phyloP scores from a whole-genome alignment of 2,329 filamentous ascomycete species.

The Periconia sp. region DNA sequence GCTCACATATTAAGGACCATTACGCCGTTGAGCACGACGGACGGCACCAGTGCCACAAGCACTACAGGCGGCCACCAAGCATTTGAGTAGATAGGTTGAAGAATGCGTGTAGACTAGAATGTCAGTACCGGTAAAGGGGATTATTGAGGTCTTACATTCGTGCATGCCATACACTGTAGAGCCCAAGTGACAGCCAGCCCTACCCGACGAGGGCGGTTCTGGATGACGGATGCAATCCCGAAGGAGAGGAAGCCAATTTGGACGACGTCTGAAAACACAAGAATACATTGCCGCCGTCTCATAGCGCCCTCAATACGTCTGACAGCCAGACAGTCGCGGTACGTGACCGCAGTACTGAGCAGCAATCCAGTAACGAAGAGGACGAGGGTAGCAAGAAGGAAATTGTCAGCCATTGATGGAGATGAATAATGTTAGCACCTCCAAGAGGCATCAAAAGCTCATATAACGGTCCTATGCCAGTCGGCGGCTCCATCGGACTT shows the following conservation, averaged over 20 bases:
- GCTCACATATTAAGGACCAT: background rate
- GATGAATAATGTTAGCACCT: background rate
- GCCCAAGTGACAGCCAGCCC: background rate
- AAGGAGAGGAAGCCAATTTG: slow-evolving; percentile 1
- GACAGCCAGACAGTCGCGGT: slow-evolving; percentile 1
- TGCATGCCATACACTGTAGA: slow-evolving; percentile 1
- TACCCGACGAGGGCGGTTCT: background rate
- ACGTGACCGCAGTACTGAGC: background rate
- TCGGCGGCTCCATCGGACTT: background rate
- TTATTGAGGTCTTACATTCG: background rate
- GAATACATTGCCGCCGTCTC: background rate
- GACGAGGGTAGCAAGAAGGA: background rate
- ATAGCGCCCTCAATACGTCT: background rate
- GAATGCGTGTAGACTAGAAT: background rate
- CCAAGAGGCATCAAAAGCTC: background rate
- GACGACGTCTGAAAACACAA: background rate
- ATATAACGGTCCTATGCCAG: background rate
- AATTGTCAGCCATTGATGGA: background rate
- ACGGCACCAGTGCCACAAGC: background rate
- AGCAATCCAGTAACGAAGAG: background rate
- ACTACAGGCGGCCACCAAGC: slow-evolving; percentile 4
- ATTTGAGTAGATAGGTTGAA: slow-evolving; percentile 4
- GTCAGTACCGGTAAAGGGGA: background rate
- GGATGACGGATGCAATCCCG: background rate
- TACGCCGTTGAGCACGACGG: slow-evolving; percentile 1